Evolutionary conservation across 1,284 basidiomycete species (phyloP).

Genomic region (Papiliotrema laurentii): DNA sequence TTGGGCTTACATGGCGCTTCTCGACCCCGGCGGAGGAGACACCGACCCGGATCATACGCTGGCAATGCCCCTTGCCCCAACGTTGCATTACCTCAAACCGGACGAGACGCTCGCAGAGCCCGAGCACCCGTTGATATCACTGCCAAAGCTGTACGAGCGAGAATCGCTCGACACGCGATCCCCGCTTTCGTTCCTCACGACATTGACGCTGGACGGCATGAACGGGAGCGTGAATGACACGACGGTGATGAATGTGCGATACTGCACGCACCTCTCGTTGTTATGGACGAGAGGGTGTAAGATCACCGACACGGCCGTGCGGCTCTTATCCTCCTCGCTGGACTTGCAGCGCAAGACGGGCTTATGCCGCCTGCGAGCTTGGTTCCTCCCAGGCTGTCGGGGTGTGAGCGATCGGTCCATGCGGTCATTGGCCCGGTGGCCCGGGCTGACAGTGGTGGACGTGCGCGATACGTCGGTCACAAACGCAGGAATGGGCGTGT

Average conservation of each 20-base stretch:
- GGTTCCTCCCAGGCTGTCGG: slow-evolving; percentile 21
- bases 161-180: slow-evolving; percentile 1
- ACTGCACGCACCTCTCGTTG: slow-evolving; percentile 30
- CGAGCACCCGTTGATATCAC: slow-evolving; percentile 25
- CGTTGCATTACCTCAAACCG: slow-evolving; percentile 18
- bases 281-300: slow-evolving; percentile 30
- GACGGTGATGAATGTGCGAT: slow-evolving; percentile 22
- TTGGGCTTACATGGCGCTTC: slow-evolving; percentile 27
- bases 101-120: slow-evolving; percentile 10
- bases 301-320: slow-evolving; percentile 31
- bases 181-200: slow-evolving; percentile 25
- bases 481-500: slow-evolving; percentile 15
- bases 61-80: slow-evolving; percentile 14
- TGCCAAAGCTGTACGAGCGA: slow-evolving; percentile 24
- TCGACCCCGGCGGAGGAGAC: slow-evolving; percentile 18
- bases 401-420: slow-evolving; percentile 27
- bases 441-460: slow-evolving; percentile 34
- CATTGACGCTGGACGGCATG: slow-evolving; percentile 26
- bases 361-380: slow-evolving; percentile 26
- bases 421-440: slow-evolving; percentile 30
- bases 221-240: slow-evolving; percentile 23
- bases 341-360: slow-evolving; percentile 18
- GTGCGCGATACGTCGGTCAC: slow-evolving; percentile 38
- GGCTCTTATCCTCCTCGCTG: slow-evolving; percentile 25
- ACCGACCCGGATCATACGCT: slow-evolving; percentile 14